These are phyloP conservation scores for Gonapodya prolifera DNA, from an alignment of 192 early-diverging fungal genomes.

Conservation along the genomic window DNA sequence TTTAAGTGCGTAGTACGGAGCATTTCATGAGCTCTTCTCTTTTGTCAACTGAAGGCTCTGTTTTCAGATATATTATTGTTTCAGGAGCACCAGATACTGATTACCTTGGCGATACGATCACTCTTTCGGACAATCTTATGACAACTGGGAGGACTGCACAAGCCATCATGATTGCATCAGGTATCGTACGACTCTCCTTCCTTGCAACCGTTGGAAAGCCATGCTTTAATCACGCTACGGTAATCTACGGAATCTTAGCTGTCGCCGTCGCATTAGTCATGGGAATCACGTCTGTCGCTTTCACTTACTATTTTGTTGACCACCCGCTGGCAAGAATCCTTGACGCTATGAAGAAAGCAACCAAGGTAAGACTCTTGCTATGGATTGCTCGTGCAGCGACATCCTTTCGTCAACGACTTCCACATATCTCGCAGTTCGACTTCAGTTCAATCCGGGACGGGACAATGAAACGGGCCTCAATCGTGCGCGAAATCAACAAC, in stretches of 20 bases:
- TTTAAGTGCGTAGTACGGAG: too few relatives aligned
- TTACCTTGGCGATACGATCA: neutral
- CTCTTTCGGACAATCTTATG: neutral
- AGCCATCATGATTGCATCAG: neutral
- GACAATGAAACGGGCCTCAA: neutral
- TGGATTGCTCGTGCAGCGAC: too few relatives aligned
- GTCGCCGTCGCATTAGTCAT: neutral
- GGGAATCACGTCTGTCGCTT: neutral
- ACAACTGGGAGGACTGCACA: neutral
- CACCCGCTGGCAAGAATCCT: neutral
- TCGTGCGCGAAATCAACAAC: neutral
- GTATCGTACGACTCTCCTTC: neutral
- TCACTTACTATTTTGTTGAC: neutral
- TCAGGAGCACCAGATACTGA: neutral
- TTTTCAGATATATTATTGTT: neutral
- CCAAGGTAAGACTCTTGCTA: too few relatives aligned
- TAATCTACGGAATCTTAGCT: too few relatives aligned
- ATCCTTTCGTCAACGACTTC: too few relatives aligned
- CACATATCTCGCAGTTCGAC: neutral
- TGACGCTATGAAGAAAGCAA: neutral
- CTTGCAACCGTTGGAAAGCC: too few relatives aligned
- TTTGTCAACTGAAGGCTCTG: too few relatives aligned
- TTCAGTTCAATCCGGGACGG: neutral
- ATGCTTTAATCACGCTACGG: too few relatives aligned
- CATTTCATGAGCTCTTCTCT: too few relatives aligned